A percentile compares a stretch with the other conserved stretches of the same genome.
Evolutionary conservation across 2,329 filamentous ascomycete genomes (phyloP).

Genomic region (Cordyceps fumosorosea): DNA sequence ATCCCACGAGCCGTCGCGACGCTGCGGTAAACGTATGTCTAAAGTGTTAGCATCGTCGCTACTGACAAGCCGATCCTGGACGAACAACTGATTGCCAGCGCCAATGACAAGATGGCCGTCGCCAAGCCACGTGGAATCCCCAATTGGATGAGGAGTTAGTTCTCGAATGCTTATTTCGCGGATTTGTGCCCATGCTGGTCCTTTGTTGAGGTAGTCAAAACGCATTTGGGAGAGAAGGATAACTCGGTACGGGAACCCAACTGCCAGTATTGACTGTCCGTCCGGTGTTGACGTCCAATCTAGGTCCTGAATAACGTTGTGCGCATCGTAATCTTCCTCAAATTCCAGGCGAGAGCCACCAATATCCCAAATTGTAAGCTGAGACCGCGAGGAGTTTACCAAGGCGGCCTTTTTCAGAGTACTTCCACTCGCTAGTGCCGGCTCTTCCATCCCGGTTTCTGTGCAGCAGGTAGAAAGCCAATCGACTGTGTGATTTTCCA

Average conservation of each 20-base stretch:
- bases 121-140: constrained; percentile 85
- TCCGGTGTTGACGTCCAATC: constrained; percentile 94
- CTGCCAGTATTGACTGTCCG: constrained; percentile 78
- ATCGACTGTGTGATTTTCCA: constrained; percentile 53
- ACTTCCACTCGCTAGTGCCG: constrained; percentile 75
- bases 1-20: constrained; percentile 51
- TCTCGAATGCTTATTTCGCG: constrained; percentile 75
- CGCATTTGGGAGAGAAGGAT: constrained; percentile 79
- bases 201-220: constrained; percentile 84
- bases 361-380: constrained; percentile 87
- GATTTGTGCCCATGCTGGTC: constrained; percentile 83
- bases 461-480: constrained; percentile 80
- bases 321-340: constrained; percentile 63
- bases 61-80: constrained; percentile 71
- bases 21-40: constrained; percentile 40
- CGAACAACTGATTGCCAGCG: constrained; percentile 83
- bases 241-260: constrained; percentile 86
- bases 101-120: constrained; percentile 82
- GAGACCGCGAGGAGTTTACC: constrained; percentile 65
- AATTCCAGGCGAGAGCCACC: constrained; percentile 76
- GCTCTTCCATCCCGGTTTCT: constrained; percentile 67
- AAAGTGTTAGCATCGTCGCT: constrained; percentile 54
- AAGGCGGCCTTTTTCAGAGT: constrained; percentile 82
- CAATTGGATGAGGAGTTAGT: constrained; percentile 81
- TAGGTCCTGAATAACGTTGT: constrained; percentile 74